Base-by-base conservation (phyloP, 495 filamentous ascomycete genomes). In the Xylaria curta region DNA sequence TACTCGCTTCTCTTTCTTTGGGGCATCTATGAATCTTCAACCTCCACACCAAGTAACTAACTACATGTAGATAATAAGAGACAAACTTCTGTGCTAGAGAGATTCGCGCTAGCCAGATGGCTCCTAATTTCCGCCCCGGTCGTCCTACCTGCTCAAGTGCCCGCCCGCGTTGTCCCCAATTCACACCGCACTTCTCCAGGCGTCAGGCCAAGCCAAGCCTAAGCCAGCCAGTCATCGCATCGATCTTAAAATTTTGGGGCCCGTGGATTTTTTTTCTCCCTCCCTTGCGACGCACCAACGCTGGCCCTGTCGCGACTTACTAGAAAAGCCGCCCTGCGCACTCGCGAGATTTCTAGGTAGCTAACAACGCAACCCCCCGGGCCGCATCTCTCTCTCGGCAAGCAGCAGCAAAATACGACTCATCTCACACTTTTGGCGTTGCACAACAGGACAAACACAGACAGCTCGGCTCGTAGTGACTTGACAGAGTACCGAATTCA, bases 181-280 rank as follows among this genome's bases (percentile, higher is more conserved):
- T 60, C 69, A 71, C 69, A 71, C 69, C 69, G 69, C 69, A 71
- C 62, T 71, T 71, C 69, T 56, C 68, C 54, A 71, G 36, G 36
- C 36, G 28, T 31, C 28, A 38, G 69, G 36, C 49, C 24, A 28
- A 38, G 69, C 62, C 56, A 40, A 56, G 69, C 62, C 56, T 19
- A 56, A 31, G 13, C 13, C 40, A 56, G 60, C 61, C 69, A 71
- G 60, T 71, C 69, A 71, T 71, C 42, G 47, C 24, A 19, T 66
- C 24, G 46, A 38, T 36, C 51, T 65, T 36, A 54, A 36, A 53
- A 46, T 71, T 63, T 46, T n/a, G 40, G 67, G 38, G 36, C 69
- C 68, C 61, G 46, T 60, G 17, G 44, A 58, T 66, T 60, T 66
- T 66, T 71, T 71, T 71, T 71, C 66, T 51, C n/a, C 8, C 28